Percentiles rank a stretch among this genome's conserved stretches.
phyloP scores from a whole-genome alignment of 2,329 filamentous ascomycete genomes.

The Fusarium poae region DNA sequence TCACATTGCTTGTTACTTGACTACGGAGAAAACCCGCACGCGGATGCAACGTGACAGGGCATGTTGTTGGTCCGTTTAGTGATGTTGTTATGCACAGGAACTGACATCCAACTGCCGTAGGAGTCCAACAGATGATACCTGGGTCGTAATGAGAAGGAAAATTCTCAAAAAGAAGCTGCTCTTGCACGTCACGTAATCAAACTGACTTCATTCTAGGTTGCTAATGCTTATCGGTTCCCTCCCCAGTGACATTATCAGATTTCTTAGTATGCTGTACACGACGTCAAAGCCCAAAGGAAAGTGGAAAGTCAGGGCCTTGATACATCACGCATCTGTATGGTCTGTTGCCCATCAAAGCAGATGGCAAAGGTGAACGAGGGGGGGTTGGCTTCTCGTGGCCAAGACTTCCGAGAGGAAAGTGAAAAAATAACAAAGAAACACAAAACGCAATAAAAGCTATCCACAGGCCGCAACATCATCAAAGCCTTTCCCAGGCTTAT shows the following conservation, averaged over 20 bases:
- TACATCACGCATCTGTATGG: conserved; percentile 45
- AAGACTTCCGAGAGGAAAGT: conserved; percentile 39
- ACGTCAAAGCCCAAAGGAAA: conserved; percentile 29
- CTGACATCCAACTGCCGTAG: neutral
- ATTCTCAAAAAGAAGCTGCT: neutral
- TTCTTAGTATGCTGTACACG: conserved; percentile 26
- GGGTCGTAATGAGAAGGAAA: neutral
- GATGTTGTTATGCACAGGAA: neutral
- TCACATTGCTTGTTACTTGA: neutral
- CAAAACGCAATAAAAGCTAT: conserved; percentile 45
- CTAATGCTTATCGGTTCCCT: conserved; percentile 29
- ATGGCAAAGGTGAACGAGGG: conserved; percentile 33
- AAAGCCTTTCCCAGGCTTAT: conserved; percentile 46
- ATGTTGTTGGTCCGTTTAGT: neutral
- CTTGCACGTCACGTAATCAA: conserved; percentile 27
- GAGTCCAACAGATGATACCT: neutral
- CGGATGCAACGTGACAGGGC: neutral
- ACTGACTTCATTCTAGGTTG: conserved; percentile 37
- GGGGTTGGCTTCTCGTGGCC: conserved; percentile 45
- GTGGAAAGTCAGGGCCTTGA: conserved; percentile 32
- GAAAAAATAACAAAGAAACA: conserved; percentile 32
- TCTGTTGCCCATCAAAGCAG: conserved; percentile 42
- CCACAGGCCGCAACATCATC: conserved; percentile 50
- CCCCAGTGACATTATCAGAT: conserved; percentile 24
- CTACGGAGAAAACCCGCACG: neutral